Evolutionary conservation across 495 filamentous ascomycete species (phyloP).

Genomic region (Penicillium longicatenatum): DNA sequence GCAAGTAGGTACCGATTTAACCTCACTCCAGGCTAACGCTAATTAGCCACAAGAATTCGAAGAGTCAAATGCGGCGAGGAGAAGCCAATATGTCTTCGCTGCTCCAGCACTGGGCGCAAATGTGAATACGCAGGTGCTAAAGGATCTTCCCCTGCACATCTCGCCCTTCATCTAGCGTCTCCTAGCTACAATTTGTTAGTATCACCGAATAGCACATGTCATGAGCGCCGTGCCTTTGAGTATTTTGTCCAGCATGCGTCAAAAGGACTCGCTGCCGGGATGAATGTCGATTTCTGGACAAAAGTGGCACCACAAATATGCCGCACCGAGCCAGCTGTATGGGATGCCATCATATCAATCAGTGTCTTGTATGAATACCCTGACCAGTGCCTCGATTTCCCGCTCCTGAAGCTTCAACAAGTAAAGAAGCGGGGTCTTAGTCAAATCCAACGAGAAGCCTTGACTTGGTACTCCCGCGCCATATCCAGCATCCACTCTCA

Average conservation of each 20-base stretch:
- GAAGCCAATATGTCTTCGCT: slow-evolving; percentile 38
- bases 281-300: slow-evolving; percentile 55
- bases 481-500: slow-evolving; percentile 36
- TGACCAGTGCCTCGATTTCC: slow-evolving; percentile 14
- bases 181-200: neutral
- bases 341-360: slow-evolving; percentile 53
- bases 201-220: neutral
- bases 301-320: slow-evolving; percentile 54
- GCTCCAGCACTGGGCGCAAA: neutral
- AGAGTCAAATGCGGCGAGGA: slow-evolving; percentile 69
- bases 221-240: slow-evolving; percentile 45
- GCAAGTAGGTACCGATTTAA: slow-evolving; percentile 20
- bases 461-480: slow-evolving; percentile 33
- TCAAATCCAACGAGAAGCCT: slow-evolving; percentile 24
- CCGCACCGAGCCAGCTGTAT: slow-evolving; percentile 55
- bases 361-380: slow-evolving; percentile 52
- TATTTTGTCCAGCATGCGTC: slow-evolving; percentile 53
- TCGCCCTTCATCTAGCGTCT: neutral
- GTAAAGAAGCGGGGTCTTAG: slow-evolving; percentile 1
- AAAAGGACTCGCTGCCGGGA: slow-evolving; percentile 45
- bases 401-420: slow-evolving; percentile 7
- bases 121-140: neutral
- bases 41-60: slow-evolving; percentile 45
- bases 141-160: neutral
- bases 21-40: neutral